Evolutionary conservation across 2,329 filamentous ascomycete genomes (phyloP).

Genomic region (Akanthomyces muscarius): DNA sequence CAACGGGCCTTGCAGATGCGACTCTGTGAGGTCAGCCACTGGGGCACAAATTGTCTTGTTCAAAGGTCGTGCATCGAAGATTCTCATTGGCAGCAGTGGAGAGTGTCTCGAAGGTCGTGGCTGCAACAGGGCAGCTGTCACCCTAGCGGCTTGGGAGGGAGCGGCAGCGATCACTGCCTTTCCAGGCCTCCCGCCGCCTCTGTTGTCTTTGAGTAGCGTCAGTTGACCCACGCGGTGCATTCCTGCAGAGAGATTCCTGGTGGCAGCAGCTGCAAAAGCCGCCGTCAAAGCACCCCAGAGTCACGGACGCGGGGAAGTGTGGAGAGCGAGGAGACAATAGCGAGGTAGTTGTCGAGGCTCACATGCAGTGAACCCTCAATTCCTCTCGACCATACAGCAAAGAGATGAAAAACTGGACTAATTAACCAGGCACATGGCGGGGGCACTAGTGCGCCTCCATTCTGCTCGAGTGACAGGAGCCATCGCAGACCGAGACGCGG

Average conservation of each 20-base stretch:
- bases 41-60: background rate
- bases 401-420: no score
- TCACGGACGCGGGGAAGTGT: background rate
- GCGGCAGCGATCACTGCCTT: slow-evolving; percentile 2
- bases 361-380: no score
- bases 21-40: background rate
- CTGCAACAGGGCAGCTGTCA: background rate
- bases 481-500: background rate
- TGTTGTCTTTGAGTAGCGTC: background rate
- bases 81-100: background rate
- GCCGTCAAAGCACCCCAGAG: background rate
- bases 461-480: background rate
- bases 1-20: background rate
- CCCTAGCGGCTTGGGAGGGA: background rate
- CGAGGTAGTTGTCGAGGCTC: no score
- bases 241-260: background rate
- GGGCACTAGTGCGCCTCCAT: no score
- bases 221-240: background rate
- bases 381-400: no score
- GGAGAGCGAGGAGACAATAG: no score
- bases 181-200: slow-evolving; percentile 3
- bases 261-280: background rate
- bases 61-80: background rate
- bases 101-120: background rate
- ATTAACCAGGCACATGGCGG: no score